Evolutionary conservation across 164 flowering plant species (phyloP).

Genomic region (Nelumbo lutea): DNA sequence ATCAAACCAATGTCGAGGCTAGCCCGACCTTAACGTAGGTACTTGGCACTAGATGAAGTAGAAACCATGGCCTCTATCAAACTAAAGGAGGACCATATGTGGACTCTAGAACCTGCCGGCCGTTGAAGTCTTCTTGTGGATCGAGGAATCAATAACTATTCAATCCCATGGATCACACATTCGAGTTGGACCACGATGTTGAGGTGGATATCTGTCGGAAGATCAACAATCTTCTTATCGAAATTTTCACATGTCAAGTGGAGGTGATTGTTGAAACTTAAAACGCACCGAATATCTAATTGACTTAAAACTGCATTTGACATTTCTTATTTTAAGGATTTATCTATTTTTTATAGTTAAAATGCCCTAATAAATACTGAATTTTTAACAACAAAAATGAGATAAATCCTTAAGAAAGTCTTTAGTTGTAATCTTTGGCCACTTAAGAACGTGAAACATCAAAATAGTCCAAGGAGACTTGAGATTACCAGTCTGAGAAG

Average conservation of each 20-base stretch:
- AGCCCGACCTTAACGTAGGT: conserved; percentile 75
- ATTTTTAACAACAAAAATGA: too few relatives aligned
- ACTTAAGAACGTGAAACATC: conserved; percentile 48
- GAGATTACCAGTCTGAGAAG: conserved; percentile 63
- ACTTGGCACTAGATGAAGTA: conserved; percentile 72
- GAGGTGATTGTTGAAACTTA: conserved; percentile 20
- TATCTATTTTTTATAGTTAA: too few relatives aligned
- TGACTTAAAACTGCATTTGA: neutral
- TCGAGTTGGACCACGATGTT: conserved; percentile 62
- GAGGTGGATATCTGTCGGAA: conserved; percentile 41
- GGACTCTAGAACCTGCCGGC: conserved; percentile 44
- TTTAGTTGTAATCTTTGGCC: conserved; percentile 23
- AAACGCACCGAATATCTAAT: conserved; percentile 23
- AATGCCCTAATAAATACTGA: too few relatives aligned
- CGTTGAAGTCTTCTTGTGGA: conserved; percentile 71
- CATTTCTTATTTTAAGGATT: too few relatives aligned
- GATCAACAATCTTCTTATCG: conserved; percentile 23
- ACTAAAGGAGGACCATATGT: conserved; percentile 58
- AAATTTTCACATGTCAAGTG: conserved; percentile 14
- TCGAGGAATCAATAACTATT: conserved; percentile 50
- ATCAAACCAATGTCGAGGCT: conserved; percentile 54
- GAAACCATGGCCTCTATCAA: conserved; percentile 64
- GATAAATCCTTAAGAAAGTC: too few relatives aligned
- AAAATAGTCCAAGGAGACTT: conserved; percentile 55
- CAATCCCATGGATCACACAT: conserved; percentile 78